phyloP scores from a whole-genome alignment of 768 basidiomycete genomes.

The Pluteus cervinus region DNA sequence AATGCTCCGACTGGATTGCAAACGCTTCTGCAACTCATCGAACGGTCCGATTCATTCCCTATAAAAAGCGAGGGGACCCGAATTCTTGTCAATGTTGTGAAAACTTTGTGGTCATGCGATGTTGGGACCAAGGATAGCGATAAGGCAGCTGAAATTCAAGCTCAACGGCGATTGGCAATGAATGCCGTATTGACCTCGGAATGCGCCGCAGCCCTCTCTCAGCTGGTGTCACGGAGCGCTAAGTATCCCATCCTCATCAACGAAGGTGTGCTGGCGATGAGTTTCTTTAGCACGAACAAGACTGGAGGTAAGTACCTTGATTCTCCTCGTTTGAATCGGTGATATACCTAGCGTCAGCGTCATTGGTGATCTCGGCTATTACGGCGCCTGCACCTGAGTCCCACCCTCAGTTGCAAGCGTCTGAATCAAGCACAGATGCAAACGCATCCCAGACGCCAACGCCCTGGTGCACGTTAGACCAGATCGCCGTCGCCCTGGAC shows the following conservation, averaged over 20 bases:
- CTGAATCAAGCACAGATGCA: constrained; percentile 36
- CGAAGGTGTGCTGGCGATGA: constrained; percentile 82
- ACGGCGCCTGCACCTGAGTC: constrained; percentile 32
- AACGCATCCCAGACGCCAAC: constrained; percentile 44
- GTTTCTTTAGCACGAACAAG: constrained; percentile 61
- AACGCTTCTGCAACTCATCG: constrained; percentile 68
- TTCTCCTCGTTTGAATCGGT: constrained; percentile 4
- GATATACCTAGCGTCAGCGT: constrained; percentile 38
- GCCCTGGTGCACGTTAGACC: constrained; percentile 53
- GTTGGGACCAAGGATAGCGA: constrained; percentile 22
- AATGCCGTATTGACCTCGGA: constrained; percentile 43
- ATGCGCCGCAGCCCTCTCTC: constrained; percentile 56
- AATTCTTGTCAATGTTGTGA: constrained; percentile 79
- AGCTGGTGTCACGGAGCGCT: constrained; percentile 67
- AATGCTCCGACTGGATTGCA: constrained; percentile 43
- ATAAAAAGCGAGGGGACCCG: constrained; percentile 89
- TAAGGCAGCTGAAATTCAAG: constrained; percentile 33
- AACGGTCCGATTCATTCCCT: constrained; percentile 74
- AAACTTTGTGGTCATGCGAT: constrained; percentile 65
- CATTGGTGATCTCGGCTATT: constrained; percentile 57
- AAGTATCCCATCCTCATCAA: constrained; percentile 84
- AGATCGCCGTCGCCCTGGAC: constrained; percentile 56
- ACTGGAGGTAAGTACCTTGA: constrained; percentile 51
- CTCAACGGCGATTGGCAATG: constrained; percentile 49
- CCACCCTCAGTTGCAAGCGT: constrained; percentile 24